Conservation (phyloP, 2,329 filamentous ascomycete species). For the Macrophomina phaseolina region DNA sequence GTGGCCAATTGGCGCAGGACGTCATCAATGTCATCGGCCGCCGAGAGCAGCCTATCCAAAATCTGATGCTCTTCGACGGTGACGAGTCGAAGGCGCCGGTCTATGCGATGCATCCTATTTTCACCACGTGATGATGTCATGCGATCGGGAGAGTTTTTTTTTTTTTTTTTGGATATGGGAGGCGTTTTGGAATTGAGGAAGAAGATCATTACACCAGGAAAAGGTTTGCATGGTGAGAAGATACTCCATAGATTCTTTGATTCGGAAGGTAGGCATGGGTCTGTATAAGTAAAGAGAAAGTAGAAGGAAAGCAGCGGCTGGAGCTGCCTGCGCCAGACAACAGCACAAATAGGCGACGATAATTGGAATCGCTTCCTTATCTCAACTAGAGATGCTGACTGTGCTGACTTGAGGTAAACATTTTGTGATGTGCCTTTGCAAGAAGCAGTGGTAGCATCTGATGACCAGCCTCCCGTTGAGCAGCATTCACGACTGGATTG, state of each 20-base stretch:
- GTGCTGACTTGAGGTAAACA: no score
- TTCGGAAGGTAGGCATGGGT: not conserved
- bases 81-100: slow-evolving; percentile 77
- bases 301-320: not conserved
- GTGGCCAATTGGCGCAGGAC: slow-evolving; percentile 90
- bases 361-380: not conserved
- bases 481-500: no score
- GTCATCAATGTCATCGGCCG: slow-evolving; percentile 94
- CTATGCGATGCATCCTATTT: slow-evolving; percentile 79
- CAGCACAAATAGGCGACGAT: not conserved
- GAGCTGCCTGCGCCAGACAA: not conserved
- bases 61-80: slow-evolving; percentile 90
- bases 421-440: no score
- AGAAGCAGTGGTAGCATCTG: no score
- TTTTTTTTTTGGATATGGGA: not conserved
- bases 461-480: no score
- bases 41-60: slow-evolving; percentile 93
- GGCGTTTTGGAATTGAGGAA: slow-evolving; percentile 5
- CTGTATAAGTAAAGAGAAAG: not conserved
- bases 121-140: slow-evolving; percentile 34
- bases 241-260: slow-evolving; percentile 14
- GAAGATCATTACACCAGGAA: not conserved
- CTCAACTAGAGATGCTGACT: no score
- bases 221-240: not conserved
- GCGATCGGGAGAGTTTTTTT: not conserved